Conservation (phyloP, 2,329 filamentous ascomycete genomes). For the Phyllosticta citrichinensis region DNA sequence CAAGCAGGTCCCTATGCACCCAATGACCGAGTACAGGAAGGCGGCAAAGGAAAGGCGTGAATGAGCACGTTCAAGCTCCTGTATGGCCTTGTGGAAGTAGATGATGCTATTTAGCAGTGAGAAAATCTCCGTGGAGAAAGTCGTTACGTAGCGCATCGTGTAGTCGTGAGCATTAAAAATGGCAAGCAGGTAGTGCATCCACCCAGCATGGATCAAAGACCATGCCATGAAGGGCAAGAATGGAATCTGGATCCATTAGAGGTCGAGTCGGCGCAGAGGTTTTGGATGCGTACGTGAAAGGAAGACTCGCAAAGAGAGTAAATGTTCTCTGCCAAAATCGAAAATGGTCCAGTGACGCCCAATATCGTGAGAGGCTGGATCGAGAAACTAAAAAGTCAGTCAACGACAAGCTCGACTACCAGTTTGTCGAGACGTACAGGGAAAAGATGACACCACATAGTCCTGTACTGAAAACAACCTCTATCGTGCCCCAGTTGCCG, state of each 20-base stretch:
- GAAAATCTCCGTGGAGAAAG: slow-evolving; percentile 57
- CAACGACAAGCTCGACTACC: neutral
- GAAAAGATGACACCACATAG: slow-evolving; percentile 55
- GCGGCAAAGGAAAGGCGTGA: slow-evolving; percentile 47
- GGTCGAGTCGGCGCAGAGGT: neutral
- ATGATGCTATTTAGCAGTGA: slow-evolving; percentile 57
- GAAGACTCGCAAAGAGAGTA: slow-evolving; percentile 47
- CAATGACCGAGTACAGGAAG: slow-evolving; percentile 56
- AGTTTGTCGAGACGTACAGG: slow-evolving; percentile 33
- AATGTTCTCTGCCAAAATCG: slow-evolving; percentile 57
- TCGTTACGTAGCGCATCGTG: slow-evolving; percentile 61
- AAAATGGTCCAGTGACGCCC: slow-evolving; percentile 56
- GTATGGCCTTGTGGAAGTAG: slow-evolving; percentile 58
- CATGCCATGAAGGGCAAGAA: slow-evolving; percentile 59
- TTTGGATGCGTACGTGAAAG: slow-evolving; percentile 38
- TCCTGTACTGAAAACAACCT: slow-evolving; percentile 57
- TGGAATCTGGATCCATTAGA: slow-evolving; percentile 33
- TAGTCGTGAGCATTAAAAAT: slow-evolving; percentile 60
- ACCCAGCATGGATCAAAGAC: slow-evolving; percentile 54
- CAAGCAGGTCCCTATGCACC: slow-evolving; percentile 53
- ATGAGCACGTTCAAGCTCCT: slow-evolving; percentile 53
- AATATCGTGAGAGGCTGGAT: slow-evolving; percentile 56
- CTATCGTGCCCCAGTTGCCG: slow-evolving; percentile 55
- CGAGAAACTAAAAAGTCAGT: slow-evolving; percentile 33
- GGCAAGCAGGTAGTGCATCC: slow-evolving; percentile 55